Evolutionary conservation across 2,329 filamentous ascomycete genomes (phyloP).

Genomic region (Cladosporium oxysporum): DNA sequence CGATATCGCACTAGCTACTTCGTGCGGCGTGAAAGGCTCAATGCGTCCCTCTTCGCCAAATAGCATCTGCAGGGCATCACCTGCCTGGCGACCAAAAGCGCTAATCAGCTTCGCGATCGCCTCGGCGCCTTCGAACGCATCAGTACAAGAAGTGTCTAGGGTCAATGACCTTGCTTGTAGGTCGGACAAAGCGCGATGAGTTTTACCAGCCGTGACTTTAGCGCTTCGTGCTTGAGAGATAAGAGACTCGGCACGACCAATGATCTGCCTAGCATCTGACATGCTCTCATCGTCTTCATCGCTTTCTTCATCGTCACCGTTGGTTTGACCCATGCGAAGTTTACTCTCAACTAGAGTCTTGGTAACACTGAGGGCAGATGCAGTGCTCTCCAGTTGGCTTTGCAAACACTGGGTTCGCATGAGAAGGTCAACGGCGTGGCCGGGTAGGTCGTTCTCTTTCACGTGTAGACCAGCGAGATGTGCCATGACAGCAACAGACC

Average conservation of each 20-base stretch:
- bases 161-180: conserved; percentile 74
- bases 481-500: conserved; percentile 79
- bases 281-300: conserved; percentile 58
- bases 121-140: conserved; percentile 71
- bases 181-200: conserved; percentile 74
- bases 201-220: conserved; percentile 81
- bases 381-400: conserved; percentile 77
- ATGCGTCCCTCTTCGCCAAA: conserved; percentile 71
- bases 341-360: conserved; percentile 63
- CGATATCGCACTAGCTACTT: conserved; percentile 66
- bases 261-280: conserved; percentile 57
- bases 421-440: conserved; percentile 75
- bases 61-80: conserved; percentile 64
- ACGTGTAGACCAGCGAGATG: conserved; percentile 84
- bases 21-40: conserved; percentile 66
- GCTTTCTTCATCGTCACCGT: conserved; percentile 46
- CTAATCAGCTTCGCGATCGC: conserved; percentile 65
- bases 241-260: conserved; percentile 69
- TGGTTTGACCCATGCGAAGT: conserved; percentile 56
- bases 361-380: conserved; percentile 64
- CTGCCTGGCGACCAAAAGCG: conserved; percentile 66
- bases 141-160: conserved; percentile 65
- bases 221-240: conserved; percentile 75
- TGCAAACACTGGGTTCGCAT: conserved; percentile 77
- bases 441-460: conserved; percentile 61